Conservation (phyloP, 2,329 filamentous ascomycete species). For the Rosellinia necatrix region DNA sequence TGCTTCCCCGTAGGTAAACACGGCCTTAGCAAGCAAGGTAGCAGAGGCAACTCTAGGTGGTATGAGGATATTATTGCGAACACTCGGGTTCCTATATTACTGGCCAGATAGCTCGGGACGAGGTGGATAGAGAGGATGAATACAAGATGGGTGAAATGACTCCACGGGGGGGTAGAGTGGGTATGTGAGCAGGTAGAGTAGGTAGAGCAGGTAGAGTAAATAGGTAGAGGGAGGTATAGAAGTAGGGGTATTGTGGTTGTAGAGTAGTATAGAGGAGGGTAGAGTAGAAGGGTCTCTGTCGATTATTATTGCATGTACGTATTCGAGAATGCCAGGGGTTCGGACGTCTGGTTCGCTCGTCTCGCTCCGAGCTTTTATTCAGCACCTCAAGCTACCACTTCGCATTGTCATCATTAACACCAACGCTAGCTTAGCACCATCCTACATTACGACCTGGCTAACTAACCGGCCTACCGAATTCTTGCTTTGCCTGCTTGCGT, state of each 20-base stretch:
- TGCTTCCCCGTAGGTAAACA: slow-evolving; percentile 6
- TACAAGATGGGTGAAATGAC: no score
- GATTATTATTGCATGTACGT: slow-evolving; percentile 10
- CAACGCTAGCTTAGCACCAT: no score
- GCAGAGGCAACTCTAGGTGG: slow-evolving; percentile 2
- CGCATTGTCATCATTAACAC: no score
- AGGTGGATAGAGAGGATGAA: slow-evolving; percentile 24
- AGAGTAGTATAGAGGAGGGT: not conserved
- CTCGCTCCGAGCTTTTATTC: slow-evolving; percentile 1
- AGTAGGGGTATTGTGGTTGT: no score
- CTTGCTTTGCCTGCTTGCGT: no score
- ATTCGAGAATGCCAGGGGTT: slow-evolving; percentile 21
- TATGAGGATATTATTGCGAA: slow-evolving; percentile 19
- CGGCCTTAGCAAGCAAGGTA: slow-evolving; percentile 12
- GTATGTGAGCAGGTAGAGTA: slow-evolving; percentile 7
- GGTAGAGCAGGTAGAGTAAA: not conserved
- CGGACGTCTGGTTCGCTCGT: slow-evolving; percentile 10
- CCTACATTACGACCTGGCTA: no score
- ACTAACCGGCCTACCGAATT: no score
- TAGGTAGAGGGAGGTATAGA: no score
- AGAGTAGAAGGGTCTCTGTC: slow-evolving; percentile 15
- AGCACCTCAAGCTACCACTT: slow-evolving; percentile 7
- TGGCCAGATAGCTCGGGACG: slow-evolving; percentile 10
- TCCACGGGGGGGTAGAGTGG: slow-evolving; percentile 24
- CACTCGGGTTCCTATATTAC: slow-evolving; percentile 11